Base-by-base conservation (phyloP, 768 basidiomycete species). In the Russula virescens region DNA sequence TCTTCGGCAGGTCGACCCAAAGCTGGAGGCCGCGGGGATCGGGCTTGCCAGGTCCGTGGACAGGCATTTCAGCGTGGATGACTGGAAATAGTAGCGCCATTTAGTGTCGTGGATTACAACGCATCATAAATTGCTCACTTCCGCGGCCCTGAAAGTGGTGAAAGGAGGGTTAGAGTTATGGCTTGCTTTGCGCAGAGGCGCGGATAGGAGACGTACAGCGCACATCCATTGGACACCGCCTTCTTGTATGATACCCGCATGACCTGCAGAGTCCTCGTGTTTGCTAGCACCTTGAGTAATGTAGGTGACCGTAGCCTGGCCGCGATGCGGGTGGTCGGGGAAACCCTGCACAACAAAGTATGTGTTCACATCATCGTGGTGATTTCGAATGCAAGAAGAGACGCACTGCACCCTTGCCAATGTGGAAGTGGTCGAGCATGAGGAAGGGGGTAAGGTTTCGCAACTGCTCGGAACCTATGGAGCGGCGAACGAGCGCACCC, bases 201-300 rank as follows among this genome's bases (percentile, higher is more conserved):
- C 51, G 1, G 21, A 16, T 21, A 23, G 56, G 56, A 55, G 38
- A 73, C 83, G 75, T 60, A 87, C 88, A 16, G 89, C 89, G 72
- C 82, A 86, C 94, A 96, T 96, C 92, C 94, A 97, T 70, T 98
- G 95, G 2, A 97, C 87, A 53, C 94, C 96, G 4, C 95, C 95
- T 10, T 86, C 71, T 45, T 82, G 74, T 56, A 91, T 89, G 19
- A 80, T 83, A 43, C 90, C 91, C 62, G 84, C 83, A 73, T 94
- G 89, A 1, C 91, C 95, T 2, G 85, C 86, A 25, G 91, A 95
- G 71, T 98, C 96, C 75, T 98, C 96, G 68, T 98, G 96, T 58
- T 81, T 78, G 68, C 87, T 88, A 26, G 83, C 78, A 7, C 91
- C 94, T 76, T 91, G 80, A 0, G 94, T 78, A 85, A 97, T 88